These are phyloP conservation scores for Triticum aestivum DNA, from an alignment of 176 grass and related monocot genomes.

Conservation along the genomic window DNA sequence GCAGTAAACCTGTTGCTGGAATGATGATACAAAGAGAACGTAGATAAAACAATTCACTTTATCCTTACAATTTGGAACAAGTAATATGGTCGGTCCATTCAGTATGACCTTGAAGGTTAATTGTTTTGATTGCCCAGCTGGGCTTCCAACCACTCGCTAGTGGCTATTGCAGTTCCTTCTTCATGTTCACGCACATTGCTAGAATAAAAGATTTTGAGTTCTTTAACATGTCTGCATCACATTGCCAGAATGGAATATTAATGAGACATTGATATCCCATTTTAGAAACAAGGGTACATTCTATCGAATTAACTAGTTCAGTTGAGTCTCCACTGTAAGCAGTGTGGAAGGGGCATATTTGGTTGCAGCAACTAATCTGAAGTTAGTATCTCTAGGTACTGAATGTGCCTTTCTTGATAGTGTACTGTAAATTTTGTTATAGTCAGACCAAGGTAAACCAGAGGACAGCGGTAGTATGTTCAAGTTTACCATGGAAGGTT, in stretches of 20 bases:
- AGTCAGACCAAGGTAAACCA: neutral
- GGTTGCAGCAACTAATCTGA: neutral
- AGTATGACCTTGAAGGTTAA: neutral
- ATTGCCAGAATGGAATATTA: slow-evolving; percentile 13
- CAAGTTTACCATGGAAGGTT: neutral
- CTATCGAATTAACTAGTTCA: neutral
- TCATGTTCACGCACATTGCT: neutral
- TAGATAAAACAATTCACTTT: slow-evolving; percentile 11
- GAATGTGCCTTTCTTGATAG: slow-evolving; percentile 25
- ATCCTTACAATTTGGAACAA: neutral
- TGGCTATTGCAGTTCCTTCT: neutral
- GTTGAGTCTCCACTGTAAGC: neutral
- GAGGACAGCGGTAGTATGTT: too few species aligned
- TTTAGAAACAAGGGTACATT: neutral
- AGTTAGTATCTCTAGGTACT: too few species aligned
- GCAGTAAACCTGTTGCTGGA: neutral
- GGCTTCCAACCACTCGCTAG: neutral
- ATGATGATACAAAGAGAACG: neutral
- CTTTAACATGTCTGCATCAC: neutral
- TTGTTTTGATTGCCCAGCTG: slow-evolving; percentile 4
- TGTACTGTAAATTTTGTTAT: slow-evolving; percentile 27
- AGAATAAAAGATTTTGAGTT: slow-evolving; percentile 15
- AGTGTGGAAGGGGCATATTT: neutral
- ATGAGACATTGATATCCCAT: slow-evolving; percentile 9
- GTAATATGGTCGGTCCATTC: neutral